Conservation (phyloP, 192 early-diverging fungal genomes). For the Jimgerdemannia flammicorona region DNA sequence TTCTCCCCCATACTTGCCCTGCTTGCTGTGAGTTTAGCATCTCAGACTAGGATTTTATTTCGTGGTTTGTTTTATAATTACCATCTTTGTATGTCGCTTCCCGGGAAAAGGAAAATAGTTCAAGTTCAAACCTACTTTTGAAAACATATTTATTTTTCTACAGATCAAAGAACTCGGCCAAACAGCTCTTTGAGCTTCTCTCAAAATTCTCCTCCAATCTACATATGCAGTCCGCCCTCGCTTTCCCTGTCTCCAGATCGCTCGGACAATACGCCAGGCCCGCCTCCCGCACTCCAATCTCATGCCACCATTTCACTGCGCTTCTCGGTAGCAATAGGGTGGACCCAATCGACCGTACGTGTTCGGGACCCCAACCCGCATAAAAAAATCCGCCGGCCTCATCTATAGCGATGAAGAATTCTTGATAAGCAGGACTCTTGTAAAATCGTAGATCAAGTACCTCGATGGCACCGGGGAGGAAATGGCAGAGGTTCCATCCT, state of each 20-base stretch:
- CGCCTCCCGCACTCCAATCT: background rate
- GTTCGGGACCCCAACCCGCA: background rate
- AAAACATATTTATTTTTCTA: background rate
- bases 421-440: background rate
- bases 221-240: background rate
- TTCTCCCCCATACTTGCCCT: no score
- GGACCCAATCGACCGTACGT: background rate
- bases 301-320: background rate
- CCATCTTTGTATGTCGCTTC: no score
- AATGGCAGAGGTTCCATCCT: background rate
- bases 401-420: background rate
- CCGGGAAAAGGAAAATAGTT: no score
- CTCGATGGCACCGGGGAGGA: background rate
- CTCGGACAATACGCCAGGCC: background rate
- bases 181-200: background rate
- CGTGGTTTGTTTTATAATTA: no score
- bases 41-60: no score
- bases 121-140: no score
- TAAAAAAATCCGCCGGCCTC: background rate
- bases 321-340: background rate
- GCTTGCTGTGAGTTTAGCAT: no score
- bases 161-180: background rate
- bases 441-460: background rate
- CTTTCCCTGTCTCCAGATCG: background rate
- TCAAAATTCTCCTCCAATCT: background rate